Evolutionary conservation across 305 asterid genomes (phyloP).

Genomic region (Fraxinus floribunda): DNA sequence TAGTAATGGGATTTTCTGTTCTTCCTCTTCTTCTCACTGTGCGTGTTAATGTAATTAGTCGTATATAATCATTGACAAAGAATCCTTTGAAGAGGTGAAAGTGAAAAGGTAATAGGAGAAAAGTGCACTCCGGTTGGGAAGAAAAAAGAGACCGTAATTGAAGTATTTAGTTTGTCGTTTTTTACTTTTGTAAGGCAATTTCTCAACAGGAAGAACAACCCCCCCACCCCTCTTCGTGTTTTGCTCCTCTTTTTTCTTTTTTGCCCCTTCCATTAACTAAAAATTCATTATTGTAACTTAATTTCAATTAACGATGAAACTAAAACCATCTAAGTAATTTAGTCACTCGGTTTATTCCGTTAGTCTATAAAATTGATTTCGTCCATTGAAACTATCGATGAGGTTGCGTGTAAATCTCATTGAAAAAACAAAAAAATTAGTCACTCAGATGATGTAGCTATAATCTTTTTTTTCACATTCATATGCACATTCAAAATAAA

Average conservation of each 20-base stretch:
- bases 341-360: no score
- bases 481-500: no score
- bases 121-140: constrained; percentile 13
- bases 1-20: constrained; percentile 20
- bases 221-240: neutral
- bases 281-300: neutral
- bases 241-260: no score
- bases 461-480: no score
- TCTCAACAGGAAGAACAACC: neutral
- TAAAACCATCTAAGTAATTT: no score
- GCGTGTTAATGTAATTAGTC: constrained; percentile 5
- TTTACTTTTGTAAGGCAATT: neutral
- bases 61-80: constrained; percentile 39
- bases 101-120: constrained; percentile 16
- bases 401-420: no score
- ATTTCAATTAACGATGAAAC: neutral
- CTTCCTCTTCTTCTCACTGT: constrained; percentile 25
- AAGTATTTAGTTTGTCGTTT: neutral
- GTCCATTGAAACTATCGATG: no score
- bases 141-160: neutral
- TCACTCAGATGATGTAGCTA: no score
- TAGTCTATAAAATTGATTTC: no score
- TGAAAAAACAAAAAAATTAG: no score
- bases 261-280: neutral
- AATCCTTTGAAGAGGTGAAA: constrained; percentile 26